Evolutionary conservation across 2,329 filamentous ascomycete genomes (phyloP).

Genomic region (Trichoderma afroharzianum): DNA sequence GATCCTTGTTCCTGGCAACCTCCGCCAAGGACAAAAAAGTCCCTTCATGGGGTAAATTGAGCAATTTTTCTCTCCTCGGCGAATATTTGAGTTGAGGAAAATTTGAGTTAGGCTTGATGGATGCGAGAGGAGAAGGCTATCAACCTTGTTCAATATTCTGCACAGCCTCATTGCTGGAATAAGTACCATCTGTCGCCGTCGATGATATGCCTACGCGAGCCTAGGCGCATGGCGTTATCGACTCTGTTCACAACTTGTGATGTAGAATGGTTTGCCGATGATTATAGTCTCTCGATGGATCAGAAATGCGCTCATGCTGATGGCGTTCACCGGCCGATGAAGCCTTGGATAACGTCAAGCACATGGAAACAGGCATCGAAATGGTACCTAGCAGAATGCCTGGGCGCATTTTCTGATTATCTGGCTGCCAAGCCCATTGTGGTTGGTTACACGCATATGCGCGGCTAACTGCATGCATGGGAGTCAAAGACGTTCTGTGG

Average conservation of each 20-base stretch:
- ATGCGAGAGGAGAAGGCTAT: neutral
- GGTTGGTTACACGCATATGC: neutral
- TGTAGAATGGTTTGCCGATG: neutral
- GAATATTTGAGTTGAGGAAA: neutral
- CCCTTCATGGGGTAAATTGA: neutral
- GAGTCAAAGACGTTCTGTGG: neutral
- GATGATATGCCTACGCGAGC: neutral
- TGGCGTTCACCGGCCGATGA: neutral
- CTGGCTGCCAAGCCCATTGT: neutral
- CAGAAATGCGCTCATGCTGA: neutral
- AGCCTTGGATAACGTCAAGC: neutral
- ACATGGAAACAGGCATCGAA: neutral
- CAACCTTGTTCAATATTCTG: constrained; percentile 15
- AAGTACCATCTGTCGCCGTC: neutral
- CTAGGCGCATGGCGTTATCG: neutral
- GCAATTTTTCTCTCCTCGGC: neutral
- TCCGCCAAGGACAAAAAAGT: neutral
- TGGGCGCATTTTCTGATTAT: neutral
- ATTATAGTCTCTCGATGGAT: neutral
- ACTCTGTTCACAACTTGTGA: neutral
- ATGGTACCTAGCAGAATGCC: neutral
- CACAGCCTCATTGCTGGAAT: constrained; percentile 1
- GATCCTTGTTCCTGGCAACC: neutral
- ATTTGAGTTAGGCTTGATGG: neutral
- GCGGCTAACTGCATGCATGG: neutral